Conservation (phyloP, 129 eudicot species). For the Flaveria trinervia region DNA sequence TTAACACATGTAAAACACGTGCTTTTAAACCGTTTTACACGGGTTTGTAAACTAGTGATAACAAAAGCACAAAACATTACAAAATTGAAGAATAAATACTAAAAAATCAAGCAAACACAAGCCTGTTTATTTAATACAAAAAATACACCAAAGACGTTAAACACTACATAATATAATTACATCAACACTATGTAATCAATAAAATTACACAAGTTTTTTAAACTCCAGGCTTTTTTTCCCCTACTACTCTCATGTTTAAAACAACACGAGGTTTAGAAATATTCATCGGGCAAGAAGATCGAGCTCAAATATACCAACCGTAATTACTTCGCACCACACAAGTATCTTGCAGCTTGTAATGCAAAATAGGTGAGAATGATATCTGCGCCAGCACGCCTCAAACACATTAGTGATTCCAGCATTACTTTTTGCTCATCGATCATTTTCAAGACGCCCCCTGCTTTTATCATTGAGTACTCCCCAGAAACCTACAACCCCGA, state of each 20-base stretch:
- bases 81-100: too few relatives aligned
- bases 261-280: not conserved
- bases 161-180: not conserved
- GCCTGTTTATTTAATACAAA: not conserved
- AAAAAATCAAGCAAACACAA: too few relatives aligned
- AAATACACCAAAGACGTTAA: not conserved
- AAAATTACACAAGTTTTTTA: not conserved
- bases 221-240: not conserved
- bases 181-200: not conserved
- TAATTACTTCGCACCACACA: constrained; percentile 52
- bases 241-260: not conserved
- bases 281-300: constrained; percentile 36
- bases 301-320: not conserved
- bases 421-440: constrained; percentile 89
- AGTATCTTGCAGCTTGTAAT: constrained; percentile 65
- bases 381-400: constrained; percentile 88
- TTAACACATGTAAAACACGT: too few relatives aligned
- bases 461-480: constrained; percentile 97
- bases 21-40: too few relatives aligned
- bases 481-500: constrained; percentile 55
- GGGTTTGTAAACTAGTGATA: too few relatives aligned
- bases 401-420: constrained; percentile 94
- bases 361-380: constrained; percentile 82
- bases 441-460: constrained; percentile 89
- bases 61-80: too few relatives aligned